phyloP scores from a whole-genome alignment of 2,329 filamentous ascomycete species.

The Arthrobotrys iridis region DNA sequence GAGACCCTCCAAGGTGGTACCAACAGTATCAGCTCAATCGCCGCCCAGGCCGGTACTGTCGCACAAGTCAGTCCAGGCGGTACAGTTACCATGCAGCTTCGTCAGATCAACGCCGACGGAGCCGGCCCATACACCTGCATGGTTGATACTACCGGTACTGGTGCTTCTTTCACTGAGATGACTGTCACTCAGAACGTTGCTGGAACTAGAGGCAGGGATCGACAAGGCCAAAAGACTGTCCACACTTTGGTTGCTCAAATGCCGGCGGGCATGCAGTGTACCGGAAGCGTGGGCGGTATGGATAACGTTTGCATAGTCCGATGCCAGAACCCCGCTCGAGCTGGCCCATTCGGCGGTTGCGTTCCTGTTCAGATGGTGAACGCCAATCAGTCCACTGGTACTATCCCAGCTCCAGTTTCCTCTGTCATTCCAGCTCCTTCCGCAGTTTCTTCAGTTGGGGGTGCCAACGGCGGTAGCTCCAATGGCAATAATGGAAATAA shows the following conservation, averaged over 20 bases:
- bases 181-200: conserved; percentile 36
- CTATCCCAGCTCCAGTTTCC: background rate
- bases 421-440: background rate
- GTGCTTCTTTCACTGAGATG: conserved; percentile 59
- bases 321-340: conserved; percentile 70
- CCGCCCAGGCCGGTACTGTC: background rate
- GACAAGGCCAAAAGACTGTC: conserved; percentile 15
- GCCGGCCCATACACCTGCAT: conserved; percentile 70
- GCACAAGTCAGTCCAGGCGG: conserved; percentile 70
- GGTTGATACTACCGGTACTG: conserved; percentile 72
- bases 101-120: conserved; percentile 59
- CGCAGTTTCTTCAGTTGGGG: background rate
- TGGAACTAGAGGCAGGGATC: conserved; percentile 18
- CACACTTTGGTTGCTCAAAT: conserved; percentile 12
- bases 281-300: conserved; percentile 70
- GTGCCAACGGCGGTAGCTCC: background rate
- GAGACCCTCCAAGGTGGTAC: conserved; percentile 69
- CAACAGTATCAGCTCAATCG: conserved; percentile 64
- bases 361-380: conserved; percentile 67
- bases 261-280: conserved; percentile 62
- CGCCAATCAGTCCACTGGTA: background rate
- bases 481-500: conserved; percentile 6
- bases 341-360: conserved; percentile 72
- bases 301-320: conserved; percentile 71
- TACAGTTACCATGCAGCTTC: conserved; percentile 70